These are phyloP conservation scores for Chaetomiaceae sp. DNA, from an alignment of 2,329 filamentous ascomycete genomes.

Conservation along the genomic window DNA sequence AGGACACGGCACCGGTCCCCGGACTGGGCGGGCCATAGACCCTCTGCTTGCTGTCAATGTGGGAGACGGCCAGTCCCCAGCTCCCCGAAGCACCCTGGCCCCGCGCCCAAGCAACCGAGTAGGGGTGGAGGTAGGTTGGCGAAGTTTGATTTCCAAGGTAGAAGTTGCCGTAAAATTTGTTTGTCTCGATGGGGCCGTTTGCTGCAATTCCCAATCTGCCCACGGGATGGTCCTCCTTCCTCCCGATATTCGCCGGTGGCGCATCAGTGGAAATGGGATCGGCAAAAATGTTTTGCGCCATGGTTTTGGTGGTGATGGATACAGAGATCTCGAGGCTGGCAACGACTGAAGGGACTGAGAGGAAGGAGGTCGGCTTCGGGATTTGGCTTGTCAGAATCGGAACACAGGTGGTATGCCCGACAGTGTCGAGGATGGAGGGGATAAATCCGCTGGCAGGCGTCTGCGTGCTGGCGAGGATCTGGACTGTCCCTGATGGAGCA, in stretches of 20 bases:
- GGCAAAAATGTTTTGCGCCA: conserved; percentile 49
- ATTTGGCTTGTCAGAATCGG: conserved; percentile 31
- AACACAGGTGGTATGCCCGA: conserved; percentile 22
- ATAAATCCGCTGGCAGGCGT: conserved; percentile 33
- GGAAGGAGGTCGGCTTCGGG: conserved; percentile 34
- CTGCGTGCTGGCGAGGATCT: conserved; percentile 31
- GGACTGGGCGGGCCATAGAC: conserved; percentile 57
- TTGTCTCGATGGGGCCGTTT: conserved; percentile 58
- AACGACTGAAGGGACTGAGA: conserved; percentile 22
- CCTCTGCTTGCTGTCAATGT: conserved; percentile 63
- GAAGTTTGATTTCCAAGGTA: conserved; percentile 68
- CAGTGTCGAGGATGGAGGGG: conserved; percentile 30
- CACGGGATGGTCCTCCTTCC: conserved; percentile 54
- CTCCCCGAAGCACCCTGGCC: conserved; percentile 58
- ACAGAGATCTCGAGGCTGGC: background rate
- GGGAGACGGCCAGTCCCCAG: conserved; percentile 74
- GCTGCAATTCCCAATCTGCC: conserved; percentile 47
- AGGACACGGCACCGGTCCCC: conserved; percentile 57
- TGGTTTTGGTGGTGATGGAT: conserved; percentile 27
- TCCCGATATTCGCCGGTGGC: conserved; percentile 44
- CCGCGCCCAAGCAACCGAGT: conserved; percentile 63
- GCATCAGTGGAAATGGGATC: conserved; percentile 48
- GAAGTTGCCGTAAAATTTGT: conserved; percentile 79
- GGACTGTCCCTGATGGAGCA: conserved; percentile 29
- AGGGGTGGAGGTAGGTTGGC: conserved; percentile 71